Percentiles rank a stretch among this genome's conserved stretches.
These are phyloP conservation scores for Mycotypha africana DNA, from an alignment of 371 early-diverging fungal species.

Conservation along the genomic window DNA sequence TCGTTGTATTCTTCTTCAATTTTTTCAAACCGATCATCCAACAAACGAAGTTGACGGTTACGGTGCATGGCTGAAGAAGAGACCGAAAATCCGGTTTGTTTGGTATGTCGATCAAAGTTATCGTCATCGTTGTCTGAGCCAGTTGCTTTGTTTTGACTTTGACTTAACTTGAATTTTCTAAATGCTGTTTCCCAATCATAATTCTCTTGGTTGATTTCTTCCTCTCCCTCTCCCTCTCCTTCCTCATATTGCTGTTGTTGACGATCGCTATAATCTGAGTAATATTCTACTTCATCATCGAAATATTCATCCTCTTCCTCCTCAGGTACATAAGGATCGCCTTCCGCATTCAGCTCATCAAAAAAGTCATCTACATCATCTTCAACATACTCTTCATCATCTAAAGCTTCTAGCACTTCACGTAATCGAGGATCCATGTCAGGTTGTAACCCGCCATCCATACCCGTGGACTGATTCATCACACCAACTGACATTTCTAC, in stretches of 20 bases:
- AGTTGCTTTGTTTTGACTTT: conserved; percentile 21
- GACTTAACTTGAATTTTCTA: conserved; percentile 52
- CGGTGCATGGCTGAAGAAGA: conserved; percentile 91
- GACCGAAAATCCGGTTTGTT: conserved; percentile 70
- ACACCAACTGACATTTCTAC: conserved; percentile 49
- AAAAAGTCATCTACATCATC: conserved; percentile 65
- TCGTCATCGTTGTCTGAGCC: conserved; percentile 35
- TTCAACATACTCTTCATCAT: conserved; percentile 83
- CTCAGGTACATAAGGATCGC: conserved; percentile 35
- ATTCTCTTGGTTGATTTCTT: conserved; percentile 30
- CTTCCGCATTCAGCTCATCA: conserved; percentile 60
- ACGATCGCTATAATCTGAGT: conserved; percentile 38
- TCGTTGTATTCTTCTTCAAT: conserved; percentile 71
- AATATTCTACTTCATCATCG: conserved; percentile 21
- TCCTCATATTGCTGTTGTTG: conserved; percentile 31
- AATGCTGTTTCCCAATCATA: conserved; percentile 68
- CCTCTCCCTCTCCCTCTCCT: no score
- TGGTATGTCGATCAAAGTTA: conserved; percentile 40
- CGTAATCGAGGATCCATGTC: conserved; percentile 77
- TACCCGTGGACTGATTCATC: conserved; percentile 36
- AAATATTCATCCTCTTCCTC: conserved; percentile 36
- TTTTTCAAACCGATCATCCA: conserved; percentile 93
- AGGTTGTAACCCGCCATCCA: conserved; percentile 64
- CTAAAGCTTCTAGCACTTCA: conserved; percentile 86
- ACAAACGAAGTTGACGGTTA: conserved; percentile 76